Evolutionary conservation across 805 yeast genomes (phyloP), one percentile per base, ranked within the genome.

Genomic region (Saccharomycopsis fodiens): DNA sequence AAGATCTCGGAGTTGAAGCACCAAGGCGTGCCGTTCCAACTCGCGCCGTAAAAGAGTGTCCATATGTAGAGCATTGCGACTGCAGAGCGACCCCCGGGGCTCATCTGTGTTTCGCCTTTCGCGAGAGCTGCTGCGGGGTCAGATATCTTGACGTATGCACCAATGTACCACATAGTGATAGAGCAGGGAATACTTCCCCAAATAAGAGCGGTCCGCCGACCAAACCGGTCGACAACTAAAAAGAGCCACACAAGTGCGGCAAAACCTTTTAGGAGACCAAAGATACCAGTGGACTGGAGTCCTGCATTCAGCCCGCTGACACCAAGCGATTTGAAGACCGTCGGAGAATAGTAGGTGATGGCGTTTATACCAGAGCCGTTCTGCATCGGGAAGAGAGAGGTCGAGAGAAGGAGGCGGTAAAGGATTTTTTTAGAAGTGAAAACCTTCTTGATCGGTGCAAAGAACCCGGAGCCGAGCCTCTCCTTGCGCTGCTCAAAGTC

Each of bases 311-410:
- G 29, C 29, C 10, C 6, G 29, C 29, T 25, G 10, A 25, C 29
- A 25, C 29, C 29, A 25, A 25, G 29, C 2, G 69, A 60, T 42
- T 60, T 54, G 53, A 67, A 65, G 35, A 67, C 60, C 1, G 64
- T 56, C 6, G 66, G 66, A 6, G 70, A 66, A 48, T 67, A 67
- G 50, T 67, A 67, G 17, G 63, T 66, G 39, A 67, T 57, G 32
- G 70, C 69, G 50, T 67, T 65, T 54, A 67, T 66, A 19, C 71
- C 70, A 30, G 56, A 60, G n/a, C 65, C 62, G 46, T 67, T 67
- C 29, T 25, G 29, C 29, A 25, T 25, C 10, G 29, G 29, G 29
- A 25, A 25, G 10, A 25, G 10, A 6, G 29, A 25, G 10, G 29
- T 25, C 29, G 29, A 25, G 29, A 25, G 29, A 6, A 25, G 10